Conservation (phyloP, 2,329 filamentous ascomycete genomes). For the Microdochium bolleyi region DNA sequence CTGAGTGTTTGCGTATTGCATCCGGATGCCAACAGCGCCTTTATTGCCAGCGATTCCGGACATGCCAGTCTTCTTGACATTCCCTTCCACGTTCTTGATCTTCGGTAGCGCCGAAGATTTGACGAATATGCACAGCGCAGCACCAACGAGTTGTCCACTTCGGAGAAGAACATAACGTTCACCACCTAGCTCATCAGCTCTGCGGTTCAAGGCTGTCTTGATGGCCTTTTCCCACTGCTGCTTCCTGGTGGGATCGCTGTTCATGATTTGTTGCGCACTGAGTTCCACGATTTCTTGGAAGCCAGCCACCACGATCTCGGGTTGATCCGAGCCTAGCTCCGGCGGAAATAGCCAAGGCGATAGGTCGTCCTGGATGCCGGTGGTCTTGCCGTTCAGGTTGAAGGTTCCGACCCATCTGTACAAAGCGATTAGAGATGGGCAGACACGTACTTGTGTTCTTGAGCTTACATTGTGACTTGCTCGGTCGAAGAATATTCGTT, state of each 20-base stretch:
- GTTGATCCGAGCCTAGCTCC: constrained; percentile 50
- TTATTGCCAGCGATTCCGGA: constrained; percentile 98
- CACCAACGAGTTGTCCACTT: constrained; percentile 90
- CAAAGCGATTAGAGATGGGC: constrained; percentile 11
- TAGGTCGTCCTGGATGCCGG: constrained; percentile 71
- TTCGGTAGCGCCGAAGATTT: constrained; percentile 66
- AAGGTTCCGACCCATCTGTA: constrained; percentile 68
- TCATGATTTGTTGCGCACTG: constrained; percentile 98
- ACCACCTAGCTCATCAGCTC: constrained; percentile 54
- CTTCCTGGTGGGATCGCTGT: constrained; percentile 81
- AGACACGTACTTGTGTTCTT: not conserved
- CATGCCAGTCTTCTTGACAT: constrained; percentile 88
- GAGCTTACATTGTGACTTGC: constrained; percentile 63
- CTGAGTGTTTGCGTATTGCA: constrained; percentile 88
- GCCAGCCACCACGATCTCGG: constrained; percentile 81
- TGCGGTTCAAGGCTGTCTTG: constrained; percentile 64
- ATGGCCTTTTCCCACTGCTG: constrained; percentile 83
- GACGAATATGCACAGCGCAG: constrained; percentile 86
- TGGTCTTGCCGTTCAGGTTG: constrained; percentile 84
- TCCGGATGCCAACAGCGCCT: constrained; percentile 89
- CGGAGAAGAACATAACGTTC: constrained; percentile 84
- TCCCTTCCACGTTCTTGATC: constrained; percentile 96
- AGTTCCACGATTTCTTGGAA: constrained; percentile 99
- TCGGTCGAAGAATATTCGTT: constrained; percentile 69
- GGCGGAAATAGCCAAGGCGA: constrained; percentile 77